Percentiles rank a stretch among this genome's conserved stretches.
phyloP scores from a whole-genome alignment of 179 eudicot species.

The Corrigiola litoralis region DNA sequence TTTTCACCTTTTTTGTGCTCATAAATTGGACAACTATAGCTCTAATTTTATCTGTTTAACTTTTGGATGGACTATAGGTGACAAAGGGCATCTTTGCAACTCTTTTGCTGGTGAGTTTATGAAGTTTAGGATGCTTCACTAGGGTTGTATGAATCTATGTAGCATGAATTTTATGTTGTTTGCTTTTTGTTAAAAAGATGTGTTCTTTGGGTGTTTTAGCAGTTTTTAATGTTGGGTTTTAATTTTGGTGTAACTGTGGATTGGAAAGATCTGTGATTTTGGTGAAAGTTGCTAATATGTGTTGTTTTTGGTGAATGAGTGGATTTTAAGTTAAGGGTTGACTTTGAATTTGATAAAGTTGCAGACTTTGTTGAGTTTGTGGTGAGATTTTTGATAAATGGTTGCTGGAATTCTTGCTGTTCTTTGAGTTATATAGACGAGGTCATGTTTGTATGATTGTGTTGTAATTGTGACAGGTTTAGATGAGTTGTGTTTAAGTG shows the following conservation, averaged over 20 bases:
- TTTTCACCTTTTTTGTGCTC: constrained; percentile 10
- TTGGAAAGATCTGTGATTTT: constrained; percentile 20
- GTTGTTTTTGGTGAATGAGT: constrained; percentile 6
- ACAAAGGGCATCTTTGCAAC: constrained; percentile 21
- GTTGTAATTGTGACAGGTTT: no score
- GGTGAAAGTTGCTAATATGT: background rate
- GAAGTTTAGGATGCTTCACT: no score
- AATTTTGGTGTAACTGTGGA: background rate
- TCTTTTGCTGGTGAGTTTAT: constrained; percentile 41
- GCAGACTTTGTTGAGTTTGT: background rate
- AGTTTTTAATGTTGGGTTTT: background rate
- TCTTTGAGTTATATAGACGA: no score
- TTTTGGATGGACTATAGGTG: constrained; percentile 20
- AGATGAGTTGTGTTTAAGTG: no score
- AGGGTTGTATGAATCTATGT: no score
- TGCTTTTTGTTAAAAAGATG: constrained; percentile 3
- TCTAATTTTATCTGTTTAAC: constrained; percentile 17
- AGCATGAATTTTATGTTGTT: constrained; percentile 9
- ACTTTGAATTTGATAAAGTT: constrained; percentile 15
- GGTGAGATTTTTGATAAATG: background rate
- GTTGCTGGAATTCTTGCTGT: constrained; percentile 1
- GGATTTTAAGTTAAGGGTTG: constrained; percentile 22
- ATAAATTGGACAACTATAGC: constrained; percentile 18
- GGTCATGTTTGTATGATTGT: no score
- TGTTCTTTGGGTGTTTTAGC: background rate